Conservation (phyloP, 257 asterid species). For the Phtheirospermum japonicum region DNA sequence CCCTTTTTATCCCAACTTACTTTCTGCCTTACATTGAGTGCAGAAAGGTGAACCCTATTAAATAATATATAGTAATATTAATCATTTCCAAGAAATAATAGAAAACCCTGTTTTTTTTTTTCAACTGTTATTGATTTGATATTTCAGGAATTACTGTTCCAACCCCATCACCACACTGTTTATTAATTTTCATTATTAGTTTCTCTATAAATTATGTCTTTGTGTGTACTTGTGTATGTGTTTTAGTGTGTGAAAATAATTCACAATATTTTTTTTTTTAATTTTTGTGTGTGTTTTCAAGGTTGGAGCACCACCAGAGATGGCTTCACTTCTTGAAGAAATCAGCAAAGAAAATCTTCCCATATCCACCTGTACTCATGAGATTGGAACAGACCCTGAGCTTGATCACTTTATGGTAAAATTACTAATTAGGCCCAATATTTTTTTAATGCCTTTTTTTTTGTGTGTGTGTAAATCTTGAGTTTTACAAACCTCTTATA, state of each 20-base stretch:
- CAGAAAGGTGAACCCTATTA: conserved; percentile 63
- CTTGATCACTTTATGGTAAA: conserved; percentile 81
- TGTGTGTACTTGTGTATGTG: too few relatives aligned
- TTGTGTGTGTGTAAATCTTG: too few relatives aligned
- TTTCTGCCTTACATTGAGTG: conserved; percentile 72
- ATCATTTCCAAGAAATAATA: too few relatives aligned
- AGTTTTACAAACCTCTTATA: too few relatives aligned
- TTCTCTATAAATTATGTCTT: not conserved
- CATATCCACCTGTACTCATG: conserved; percentile 13
- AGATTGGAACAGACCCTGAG: conserved; percentile 67
- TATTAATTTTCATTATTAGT: not conserved
- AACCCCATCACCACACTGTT: too few relatives aligned
- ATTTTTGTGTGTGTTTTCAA: conserved; percentile 14
- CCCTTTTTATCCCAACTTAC: conserved; percentile 75
- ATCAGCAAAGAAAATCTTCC: conserved; percentile 51
- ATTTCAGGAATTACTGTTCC: too few relatives aligned
- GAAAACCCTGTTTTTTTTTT: not conserved
- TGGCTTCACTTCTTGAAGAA: conserved; percentile 68
- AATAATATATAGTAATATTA: too few relatives aligned
- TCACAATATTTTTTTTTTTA: too few relatives aligned
- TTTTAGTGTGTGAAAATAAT: not conserved
- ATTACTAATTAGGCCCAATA: too few relatives aligned
- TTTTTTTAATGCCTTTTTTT: too few relatives aligned
- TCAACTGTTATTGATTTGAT: not conserved
- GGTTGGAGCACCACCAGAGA: conserved; percentile 80